Conservation (phyloP, 148 eudicot species). For the Rhododendron griersonianum region DNA sequence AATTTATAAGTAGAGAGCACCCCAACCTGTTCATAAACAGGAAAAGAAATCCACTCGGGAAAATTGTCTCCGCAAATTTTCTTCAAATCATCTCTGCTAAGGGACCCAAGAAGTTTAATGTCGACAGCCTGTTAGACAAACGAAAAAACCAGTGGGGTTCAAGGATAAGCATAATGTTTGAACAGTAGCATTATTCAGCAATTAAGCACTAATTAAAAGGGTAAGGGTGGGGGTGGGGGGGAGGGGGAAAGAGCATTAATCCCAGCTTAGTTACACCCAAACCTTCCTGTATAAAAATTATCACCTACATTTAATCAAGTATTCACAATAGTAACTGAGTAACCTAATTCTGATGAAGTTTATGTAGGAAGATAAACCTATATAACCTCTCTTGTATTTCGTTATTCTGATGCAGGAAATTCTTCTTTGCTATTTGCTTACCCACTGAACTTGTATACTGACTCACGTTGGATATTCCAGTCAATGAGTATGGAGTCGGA, state of each 20-base stretch:
- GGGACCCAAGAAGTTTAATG: conserved; percentile 77
- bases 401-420: background rate
- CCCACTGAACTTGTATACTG: background rate
- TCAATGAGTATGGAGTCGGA: background rate
- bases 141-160: background rate
- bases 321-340: background rate
- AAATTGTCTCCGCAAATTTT: conserved; percentile 90
- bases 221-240: background rate
- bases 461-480: background rate
- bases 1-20: conserved; percentile 2
- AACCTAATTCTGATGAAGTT: background rate
- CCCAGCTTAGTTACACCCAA: background rate
- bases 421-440: background rate
- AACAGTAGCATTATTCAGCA: background rate
- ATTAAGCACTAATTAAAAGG: background rate
- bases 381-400: background rate
- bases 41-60: conserved; percentile 96
- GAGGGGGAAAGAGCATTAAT: background rate
- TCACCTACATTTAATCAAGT: background rate
- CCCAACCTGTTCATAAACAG: conserved; percentile 88
- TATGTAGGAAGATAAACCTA: background rate
- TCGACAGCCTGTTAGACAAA: conserved; percentile 73
- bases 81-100: conserved; percentile 82
- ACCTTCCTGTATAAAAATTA: background rate
- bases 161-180: background rate